phyloP scores from a whole-genome alignment of 1,284 basidiomycete genomes.

The Trametes pubescens region DNA sequence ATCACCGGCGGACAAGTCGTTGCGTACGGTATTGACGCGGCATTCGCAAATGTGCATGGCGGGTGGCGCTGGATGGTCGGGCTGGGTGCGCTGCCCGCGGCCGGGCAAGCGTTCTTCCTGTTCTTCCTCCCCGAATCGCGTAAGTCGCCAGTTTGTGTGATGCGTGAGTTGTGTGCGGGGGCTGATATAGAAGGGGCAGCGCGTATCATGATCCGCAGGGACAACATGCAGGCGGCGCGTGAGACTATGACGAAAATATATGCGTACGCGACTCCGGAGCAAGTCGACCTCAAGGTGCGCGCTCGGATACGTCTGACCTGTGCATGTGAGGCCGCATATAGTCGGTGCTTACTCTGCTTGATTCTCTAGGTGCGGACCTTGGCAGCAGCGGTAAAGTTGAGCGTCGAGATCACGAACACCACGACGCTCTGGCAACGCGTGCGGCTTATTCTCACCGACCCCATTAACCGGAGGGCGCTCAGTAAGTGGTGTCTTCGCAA shows the following conservation, averaged over 20 bases:
- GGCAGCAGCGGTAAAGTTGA: conserved; percentile 67
- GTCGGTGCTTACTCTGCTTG: background rate
- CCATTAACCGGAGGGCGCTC: conserved; percentile 73
- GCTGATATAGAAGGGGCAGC: conserved; percentile 49
- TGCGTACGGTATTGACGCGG: conserved; percentile 80
- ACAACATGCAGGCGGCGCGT: conserved; percentile 56
- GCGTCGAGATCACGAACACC: conserved; percentile 65
- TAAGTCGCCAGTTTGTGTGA: conserved; percentile 44
- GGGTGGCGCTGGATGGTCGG: conserved; percentile 92
- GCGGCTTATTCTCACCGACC: conserved; percentile 60
- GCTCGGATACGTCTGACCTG: background rate
- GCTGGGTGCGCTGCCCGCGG: conserved; percentile 73
- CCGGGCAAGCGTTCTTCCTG: conserved; percentile 67
- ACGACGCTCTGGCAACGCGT: conserved; percentile 70
- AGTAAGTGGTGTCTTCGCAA: conserved; percentile 52
- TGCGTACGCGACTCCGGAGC: conserved; percentile 64
- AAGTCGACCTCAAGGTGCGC: conserved; percentile 71
- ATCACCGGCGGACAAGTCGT: conserved; percentile 80
- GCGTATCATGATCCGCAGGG: conserved; percentile 72
- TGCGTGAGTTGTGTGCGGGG: conserved; percentile 5
- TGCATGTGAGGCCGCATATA: background rate
- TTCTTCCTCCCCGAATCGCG: conserved; percentile 82
- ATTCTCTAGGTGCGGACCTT: conserved; percentile 60
- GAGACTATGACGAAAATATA: conserved; percentile 72
- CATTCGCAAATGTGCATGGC: conserved; percentile 65